Percentiles rank a stretch among this genome's conserved stretches.
Evolutionary conservation across 2,329 filamentous ascomycete species (phyloP).

Genomic region (Fusarium sp.): DNA sequence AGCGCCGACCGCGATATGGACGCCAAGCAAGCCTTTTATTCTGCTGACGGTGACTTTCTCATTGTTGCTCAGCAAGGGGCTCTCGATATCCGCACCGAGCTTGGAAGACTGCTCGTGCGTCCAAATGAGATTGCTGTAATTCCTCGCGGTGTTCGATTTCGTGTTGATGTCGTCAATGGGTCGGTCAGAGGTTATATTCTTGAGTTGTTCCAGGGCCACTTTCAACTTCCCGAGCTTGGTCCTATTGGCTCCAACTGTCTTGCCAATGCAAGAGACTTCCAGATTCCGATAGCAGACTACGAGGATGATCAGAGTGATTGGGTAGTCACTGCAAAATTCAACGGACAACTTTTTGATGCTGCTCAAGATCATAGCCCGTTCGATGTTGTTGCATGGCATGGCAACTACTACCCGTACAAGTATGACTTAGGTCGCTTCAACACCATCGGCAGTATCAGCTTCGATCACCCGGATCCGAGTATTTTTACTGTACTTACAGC

Average conservation of each 20-base stretch:
- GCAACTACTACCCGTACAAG: slow-evolving; percentile 84
- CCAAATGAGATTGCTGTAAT: slow-evolving; percentile 84
- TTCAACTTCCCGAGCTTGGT: slow-evolving; percentile 78
- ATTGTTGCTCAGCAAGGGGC: slow-evolving; percentile 82
- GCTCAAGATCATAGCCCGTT: slow-evolving; percentile 80
- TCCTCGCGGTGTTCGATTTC: slow-evolving; percentile 80
- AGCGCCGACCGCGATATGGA: slow-evolving; percentile 84
- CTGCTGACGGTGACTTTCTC: slow-evolving; percentile 83
- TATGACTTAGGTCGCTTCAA: slow-evolving; percentile 85
- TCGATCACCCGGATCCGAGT: slow-evolving; percentile 83
- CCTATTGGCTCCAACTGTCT: slow-evolving; percentile 81
- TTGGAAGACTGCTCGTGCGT: slow-evolving; percentile 80
- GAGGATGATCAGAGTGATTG: slow-evolving; percentile 70
- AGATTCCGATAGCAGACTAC: slow-evolving; percentile 78
- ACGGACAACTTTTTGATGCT: slow-evolving; percentile 75
- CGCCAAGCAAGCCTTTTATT: slow-evolving; percentile 83
- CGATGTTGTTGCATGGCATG: slow-evolving; percentile 85
- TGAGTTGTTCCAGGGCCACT: slow-evolving; percentile 82
- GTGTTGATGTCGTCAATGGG: slow-evolving; percentile 73
- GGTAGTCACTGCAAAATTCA: slow-evolving; percentile 76
- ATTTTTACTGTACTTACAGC: slow-evolving; percentile 82
- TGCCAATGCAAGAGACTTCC: slow-evolving; percentile 82
- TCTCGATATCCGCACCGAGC: slow-evolving; percentile 82
- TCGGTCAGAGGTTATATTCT: slow-evolving; percentile 80
- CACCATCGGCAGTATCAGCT: slow-evolving; percentile 79